phyloP scores from a whole-genome alignment of 1,284 basidiomycete species.

The Ceratobasidium sp. region DNA sequence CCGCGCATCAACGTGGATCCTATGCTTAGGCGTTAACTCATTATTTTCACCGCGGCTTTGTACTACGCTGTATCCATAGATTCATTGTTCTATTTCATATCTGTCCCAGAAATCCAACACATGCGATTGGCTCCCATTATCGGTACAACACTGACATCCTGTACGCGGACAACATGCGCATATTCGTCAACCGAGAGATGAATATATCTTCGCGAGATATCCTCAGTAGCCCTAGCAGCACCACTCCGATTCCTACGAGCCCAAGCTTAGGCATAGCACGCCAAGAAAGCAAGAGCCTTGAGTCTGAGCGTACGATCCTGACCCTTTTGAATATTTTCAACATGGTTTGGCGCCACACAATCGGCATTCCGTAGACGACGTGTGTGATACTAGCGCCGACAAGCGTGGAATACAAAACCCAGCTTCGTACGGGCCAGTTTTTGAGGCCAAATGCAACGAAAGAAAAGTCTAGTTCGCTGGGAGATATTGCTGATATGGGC shows the following conservation, averaged over 20 bases:
- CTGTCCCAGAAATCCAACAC: neutral
- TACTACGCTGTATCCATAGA: slow-evolving; percentile 11
- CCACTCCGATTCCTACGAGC: slow-evolving; percentile 4
- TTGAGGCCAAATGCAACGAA: slow-evolving; percentile 71
- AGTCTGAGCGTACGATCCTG: slow-evolving; percentile 10
- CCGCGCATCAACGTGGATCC: slow-evolving; percentile 47
- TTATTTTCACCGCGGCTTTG: neutral
- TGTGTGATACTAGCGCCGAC: slow-evolving; percentile 61
- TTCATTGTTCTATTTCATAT: neutral
- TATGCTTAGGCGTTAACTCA: neutral
- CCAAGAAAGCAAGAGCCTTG: slow-evolving; percentile 4
- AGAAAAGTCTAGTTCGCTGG: slow-evolving; percentile 74
- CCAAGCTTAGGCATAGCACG: neutral
- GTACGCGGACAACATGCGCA: slow-evolving; percentile 20
- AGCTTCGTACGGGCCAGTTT: slow-evolving; percentile 63
- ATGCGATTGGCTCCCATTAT: neutral
- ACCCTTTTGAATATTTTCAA: slow-evolving; percentile 19
- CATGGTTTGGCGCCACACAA: slow-evolving; percentile 58
- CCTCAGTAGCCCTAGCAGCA: slow-evolving; percentile 19
- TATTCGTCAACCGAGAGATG: slow-evolving; percentile 3
- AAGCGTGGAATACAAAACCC: slow-evolving; percentile 65
- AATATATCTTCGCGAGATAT: slow-evolving; percentile 28
- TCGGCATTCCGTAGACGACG: slow-evolving; percentile 60
- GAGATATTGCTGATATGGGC: slow-evolving; percentile 65
- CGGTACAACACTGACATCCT: slow-evolving; percentile 5